These are phyloP conservation scores for Solanum gandarillasii DNA, from an alignment of 257 asterid genomes.

Conservation along the genomic window DNA sequence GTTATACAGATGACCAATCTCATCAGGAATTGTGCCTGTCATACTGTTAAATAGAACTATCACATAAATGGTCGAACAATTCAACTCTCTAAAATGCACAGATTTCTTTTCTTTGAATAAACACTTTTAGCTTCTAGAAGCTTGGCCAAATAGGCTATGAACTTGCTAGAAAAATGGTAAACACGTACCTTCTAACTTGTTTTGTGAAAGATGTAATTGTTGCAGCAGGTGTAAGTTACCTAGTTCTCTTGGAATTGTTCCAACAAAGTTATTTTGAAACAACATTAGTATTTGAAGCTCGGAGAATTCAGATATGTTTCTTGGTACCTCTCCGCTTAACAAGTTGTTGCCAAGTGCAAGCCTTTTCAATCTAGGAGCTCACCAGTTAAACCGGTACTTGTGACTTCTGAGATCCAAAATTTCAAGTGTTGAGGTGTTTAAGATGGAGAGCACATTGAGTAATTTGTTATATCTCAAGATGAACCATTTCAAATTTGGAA, in stretches of 20 bases:
- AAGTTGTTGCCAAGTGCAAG: not conserved
- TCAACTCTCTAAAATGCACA: no score
- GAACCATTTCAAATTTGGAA: not conserved
- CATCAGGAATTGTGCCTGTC: no score
- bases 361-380: not conserved
- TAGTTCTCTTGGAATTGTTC: not conserved
- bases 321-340: not conserved
- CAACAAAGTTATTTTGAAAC: not conserved
- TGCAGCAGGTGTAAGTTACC: not conserved
- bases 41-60: not conserved
- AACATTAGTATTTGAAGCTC: not conserved
- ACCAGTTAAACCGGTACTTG: not conserved
- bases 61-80: not conserved
- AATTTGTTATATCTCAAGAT: not conserved
- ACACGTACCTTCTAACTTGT: not conserved
- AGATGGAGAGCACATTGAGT: not conserved
- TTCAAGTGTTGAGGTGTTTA: not conserved
- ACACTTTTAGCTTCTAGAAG: no score
- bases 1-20: no score
- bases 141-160: no score
- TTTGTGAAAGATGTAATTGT: not conserved
- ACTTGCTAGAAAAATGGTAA: not conserved
- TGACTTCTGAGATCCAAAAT: not conserved
- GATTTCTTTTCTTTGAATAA: no score
- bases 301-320: not conserved